phyloP scores from a whole-genome alignment of 208 protist genomes.

The Plasmodiophora brassicae region DNA sequence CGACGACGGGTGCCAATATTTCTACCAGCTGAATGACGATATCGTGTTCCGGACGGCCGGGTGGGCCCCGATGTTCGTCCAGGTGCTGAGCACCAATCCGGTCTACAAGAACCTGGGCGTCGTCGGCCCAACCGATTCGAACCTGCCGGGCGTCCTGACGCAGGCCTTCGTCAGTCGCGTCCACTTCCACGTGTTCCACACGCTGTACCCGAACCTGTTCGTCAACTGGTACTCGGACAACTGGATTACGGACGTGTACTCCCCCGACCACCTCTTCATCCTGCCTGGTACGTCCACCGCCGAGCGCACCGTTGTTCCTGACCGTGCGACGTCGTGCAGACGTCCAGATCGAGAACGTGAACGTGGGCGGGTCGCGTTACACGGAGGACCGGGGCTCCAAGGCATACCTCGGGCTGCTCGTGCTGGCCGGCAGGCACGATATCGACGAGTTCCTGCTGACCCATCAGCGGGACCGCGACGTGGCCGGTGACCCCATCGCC shows the following conservation, averaged over 20 bases:
- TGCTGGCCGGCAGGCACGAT: too few species aligned
- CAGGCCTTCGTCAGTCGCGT: background rate
- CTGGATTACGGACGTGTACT: background rate
- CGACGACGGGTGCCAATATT: slow-evolving; percentile 11
- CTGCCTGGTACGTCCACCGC: too few species aligned
- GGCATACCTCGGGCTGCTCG: too few species aligned
- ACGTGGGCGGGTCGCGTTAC: too few species aligned
- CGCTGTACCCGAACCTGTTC: background rate
- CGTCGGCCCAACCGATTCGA: background rate
- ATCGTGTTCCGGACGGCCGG: background rate
- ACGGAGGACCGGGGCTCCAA: too few species aligned
- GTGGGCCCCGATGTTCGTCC: background rate
- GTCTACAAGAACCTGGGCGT: background rate
- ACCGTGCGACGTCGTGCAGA: too few species aligned
- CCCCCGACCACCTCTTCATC: background rate
- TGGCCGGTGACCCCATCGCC: too few species aligned
- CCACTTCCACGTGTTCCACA: background rate
- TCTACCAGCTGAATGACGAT: slow-evolving; percentile 21
- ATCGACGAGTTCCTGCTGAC: too few species aligned
- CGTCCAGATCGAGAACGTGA: too few species aligned
- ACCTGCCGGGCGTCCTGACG: background rate
- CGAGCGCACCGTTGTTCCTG: too few species aligned
- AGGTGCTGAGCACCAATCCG: background rate
- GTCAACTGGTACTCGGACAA: slow-evolving; percentile 15
- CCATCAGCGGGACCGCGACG: too few species aligned